Evolutionary conservation across 2,329 filamentous ascomycete species (phyloP).

Genomic region (Colletotrichum spinosum): DNA sequence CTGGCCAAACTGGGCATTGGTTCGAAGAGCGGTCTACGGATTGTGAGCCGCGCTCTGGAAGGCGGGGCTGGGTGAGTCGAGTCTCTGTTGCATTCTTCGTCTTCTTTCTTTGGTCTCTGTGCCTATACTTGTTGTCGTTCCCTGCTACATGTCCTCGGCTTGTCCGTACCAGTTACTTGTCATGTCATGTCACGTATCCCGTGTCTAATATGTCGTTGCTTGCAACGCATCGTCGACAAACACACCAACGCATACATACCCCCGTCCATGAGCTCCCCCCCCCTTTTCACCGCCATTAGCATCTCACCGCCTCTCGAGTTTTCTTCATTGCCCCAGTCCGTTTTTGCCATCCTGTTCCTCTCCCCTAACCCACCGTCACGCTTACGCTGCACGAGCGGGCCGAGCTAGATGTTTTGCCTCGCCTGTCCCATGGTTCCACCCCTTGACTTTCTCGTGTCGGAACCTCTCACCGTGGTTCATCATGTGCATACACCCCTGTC

Average conservation of each 20-base stretch:
- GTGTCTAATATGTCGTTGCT: constrained; percentile 1
- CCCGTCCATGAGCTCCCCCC: background rate
- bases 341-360: constrained; percentile 16
- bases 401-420: constrained; percentile 36
- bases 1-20: constrained; percentile 71
- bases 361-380: constrained; percentile 26
- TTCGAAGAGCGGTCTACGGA: constrained; percentile 47
- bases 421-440: constrained; percentile 26
- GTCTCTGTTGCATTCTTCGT: constrained; percentile 1
- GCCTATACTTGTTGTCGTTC: background rate
- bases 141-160: background rate
- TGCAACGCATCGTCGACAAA: background rate
- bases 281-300: constrained; percentile 25
- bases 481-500: constrained; percentile 25
- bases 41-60: constrained; percentile 47
- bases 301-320: constrained; percentile 22
- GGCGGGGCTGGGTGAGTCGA: constrained; percentile 53
- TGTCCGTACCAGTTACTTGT: constrained; percentile 17
- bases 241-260: constrained; percentile 8
- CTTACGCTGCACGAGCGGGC: constrained; percentile 20
- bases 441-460: constrained; percentile 10
- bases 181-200: background rate
- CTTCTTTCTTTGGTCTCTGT: constrained; percentile 1
- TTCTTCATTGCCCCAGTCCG: constrained; percentile 8
- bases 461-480: constrained; percentile 30